Percentiles rank a stretch among this genome's conserved stretches.
These are phyloP conservation scores for Candida insectorum DNA, from an alignment of 805 yeast genomes.

Conservation along the genomic window DNA sequence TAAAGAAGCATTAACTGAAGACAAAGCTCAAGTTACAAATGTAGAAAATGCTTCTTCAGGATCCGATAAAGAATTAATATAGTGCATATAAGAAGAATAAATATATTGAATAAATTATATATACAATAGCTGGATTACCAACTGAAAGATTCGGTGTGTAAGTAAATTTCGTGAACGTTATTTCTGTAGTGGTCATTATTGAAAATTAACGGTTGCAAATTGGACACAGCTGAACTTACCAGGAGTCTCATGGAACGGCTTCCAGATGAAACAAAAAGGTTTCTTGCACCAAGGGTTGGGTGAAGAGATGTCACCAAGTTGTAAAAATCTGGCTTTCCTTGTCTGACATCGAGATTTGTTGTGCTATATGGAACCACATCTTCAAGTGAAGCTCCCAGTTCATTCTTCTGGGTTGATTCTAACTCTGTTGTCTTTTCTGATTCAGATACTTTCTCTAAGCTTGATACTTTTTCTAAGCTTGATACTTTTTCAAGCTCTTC, in stretches of 20 bases:
- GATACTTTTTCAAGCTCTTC: background rate
- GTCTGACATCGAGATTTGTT: conserved; percentile 12
- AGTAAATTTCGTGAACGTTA: conserved; percentile 41
- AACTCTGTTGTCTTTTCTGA: background rate
- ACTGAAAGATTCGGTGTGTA: conserved; percentile 53
- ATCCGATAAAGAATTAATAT: background rate
- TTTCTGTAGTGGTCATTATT: conserved; percentile 21
- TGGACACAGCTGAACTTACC: conserved; percentile 38
- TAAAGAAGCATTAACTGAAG: conserved; percentile 10
- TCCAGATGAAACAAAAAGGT: conserved; percentile 46
- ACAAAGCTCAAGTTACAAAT: background rate
- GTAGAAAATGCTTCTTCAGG: background rate
- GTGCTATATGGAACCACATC: background rate
- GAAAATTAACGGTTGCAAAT: conserved; percentile 33
- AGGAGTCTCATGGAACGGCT: conserved; percentile 36
- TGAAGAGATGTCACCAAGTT: conserved; percentile 1
- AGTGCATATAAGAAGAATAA: too few relatives aligned
- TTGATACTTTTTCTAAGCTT: background rate
- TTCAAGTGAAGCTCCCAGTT: background rate
- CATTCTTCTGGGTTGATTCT: background rate
- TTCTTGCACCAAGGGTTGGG: conserved; percentile 20
- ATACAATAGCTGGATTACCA: conserved; percentile 27
- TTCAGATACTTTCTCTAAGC: background rate
- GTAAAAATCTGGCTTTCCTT: conserved; percentile 1
- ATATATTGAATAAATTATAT: too few relatives aligned